Conservation (phyloP, 2,329 filamentous ascomycete genomes). For the Fusarium sarcochroum region DNA sequence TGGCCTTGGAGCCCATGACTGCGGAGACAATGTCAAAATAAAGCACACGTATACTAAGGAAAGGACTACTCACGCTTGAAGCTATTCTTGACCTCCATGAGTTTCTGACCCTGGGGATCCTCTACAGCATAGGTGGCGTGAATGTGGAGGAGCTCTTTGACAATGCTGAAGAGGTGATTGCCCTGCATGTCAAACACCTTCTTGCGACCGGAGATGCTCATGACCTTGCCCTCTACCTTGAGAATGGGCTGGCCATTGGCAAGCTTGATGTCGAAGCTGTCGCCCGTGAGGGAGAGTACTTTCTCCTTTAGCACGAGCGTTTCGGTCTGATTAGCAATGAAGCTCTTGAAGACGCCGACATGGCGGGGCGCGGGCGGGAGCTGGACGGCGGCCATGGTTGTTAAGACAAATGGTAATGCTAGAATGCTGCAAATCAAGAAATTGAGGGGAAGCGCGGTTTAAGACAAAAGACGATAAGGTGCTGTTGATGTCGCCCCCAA, state of each 20-base stretch:
- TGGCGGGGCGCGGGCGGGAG: constrained; percentile 51
- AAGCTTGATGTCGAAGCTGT: constrained; percentile 74
- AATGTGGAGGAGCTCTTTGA: constrained; percentile 65
- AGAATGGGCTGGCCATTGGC: constrained; percentile 67
- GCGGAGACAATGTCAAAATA: constrained; percentile 9
- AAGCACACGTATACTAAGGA: neutral
- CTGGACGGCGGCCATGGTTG: constrained; percentile 34
- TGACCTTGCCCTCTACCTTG: constrained; percentile 68
- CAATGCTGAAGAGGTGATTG: constrained; percentile 70
- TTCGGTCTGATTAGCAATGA: constrained; percentile 57
- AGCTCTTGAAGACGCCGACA: constrained; percentile 58
- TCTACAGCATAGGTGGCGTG: constrained; percentile 67
- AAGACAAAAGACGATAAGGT: neutral
- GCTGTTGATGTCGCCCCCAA: neutral
- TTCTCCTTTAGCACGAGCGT: constrained; percentile 73
- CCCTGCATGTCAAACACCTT: constrained; percentile 66
- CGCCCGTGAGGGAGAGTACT: constrained; percentile 71
- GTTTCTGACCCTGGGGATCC: constrained; percentile 59
- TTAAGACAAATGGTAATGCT: neutral
- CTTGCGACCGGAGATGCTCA: constrained; percentile 69
- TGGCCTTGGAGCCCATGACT: constrained; percentile 69
- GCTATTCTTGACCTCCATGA: constrained; percentile 70
- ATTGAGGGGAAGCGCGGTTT: neutral
- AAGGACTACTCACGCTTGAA: constrained; percentile 61
- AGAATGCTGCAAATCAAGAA: neutral